Evolutionary conservation across 768 basidiomycete species (phyloP), one percentile per base, ranked within the genome.

Genomic region (Kwoniella sp.): DNA sequence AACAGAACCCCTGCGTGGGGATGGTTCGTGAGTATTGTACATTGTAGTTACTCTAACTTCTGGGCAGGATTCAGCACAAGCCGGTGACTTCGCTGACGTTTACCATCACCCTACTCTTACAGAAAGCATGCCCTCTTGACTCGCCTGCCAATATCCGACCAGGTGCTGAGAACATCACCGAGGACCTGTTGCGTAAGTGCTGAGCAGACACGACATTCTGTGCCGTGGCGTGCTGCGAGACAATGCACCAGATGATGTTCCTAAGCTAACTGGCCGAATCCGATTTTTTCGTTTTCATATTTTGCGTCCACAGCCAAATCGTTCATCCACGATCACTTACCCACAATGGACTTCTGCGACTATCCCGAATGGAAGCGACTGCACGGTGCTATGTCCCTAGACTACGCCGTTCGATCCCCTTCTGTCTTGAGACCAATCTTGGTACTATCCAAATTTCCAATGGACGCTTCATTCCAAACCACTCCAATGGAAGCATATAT

Each of bases 261-360:
- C n/a, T 5, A 33, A 33, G 33, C 33, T 33, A 13, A 33, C 33
- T 33, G 5, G 13, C 33, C 5, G 33, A 13, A 33, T 33, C 33
- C n/a, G n/a, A n/a, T n/a, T n/a, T n/a, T n/a, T n/a, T n/a, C n/a
- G n/a, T n/a, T n/a, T n/a, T n/a, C n/a, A n/a, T n/a, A n/a, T n/a
- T n/a, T n/a, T n/a, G n/a, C n/a, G n/a, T n/a, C 15, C 46, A 36
- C 63, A 76, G 77, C 68, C 36, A 73, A 76, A 68, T 70, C 77
- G 24, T 79, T 78, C 68, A 78, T 79, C 30, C 55, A 67, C 47
- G 65, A 79, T 53, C 78, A 78, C 54, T 37, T 69, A 4, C 70
- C 75, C 8, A 78, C 78, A 0, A 77, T 77, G 73, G 72, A 78
- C 56, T 79, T 78, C 60, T 79, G 78, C 58, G 71, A 79, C 48